Conservation (phyloP, 768 basidiomycete genomes). For the Tulasnella sp. region DNA sequence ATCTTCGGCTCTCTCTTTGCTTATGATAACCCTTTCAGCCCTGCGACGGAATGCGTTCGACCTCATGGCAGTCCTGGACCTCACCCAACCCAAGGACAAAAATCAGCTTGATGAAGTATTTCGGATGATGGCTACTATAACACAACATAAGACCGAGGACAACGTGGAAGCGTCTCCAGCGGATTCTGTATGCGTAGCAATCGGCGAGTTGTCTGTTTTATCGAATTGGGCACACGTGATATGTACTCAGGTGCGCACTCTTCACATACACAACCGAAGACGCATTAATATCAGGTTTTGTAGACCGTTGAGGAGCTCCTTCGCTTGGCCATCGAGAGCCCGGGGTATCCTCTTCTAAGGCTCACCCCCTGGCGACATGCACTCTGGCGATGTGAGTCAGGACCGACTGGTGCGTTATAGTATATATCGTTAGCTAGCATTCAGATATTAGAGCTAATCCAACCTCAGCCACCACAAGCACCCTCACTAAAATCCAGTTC, state of each 20-base stretch:
- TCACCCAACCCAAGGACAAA: no score
- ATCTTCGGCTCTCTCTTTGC: background rate
- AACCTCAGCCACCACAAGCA: no score
- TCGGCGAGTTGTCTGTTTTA: no score
- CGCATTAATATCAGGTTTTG: background rate
- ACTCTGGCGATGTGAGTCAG: constrained; percentile 38
- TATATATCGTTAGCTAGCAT: background rate
- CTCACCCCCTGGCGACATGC: constrained; percentile 46
- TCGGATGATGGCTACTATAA: no score
- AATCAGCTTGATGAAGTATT: no score
- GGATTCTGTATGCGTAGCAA: no score
- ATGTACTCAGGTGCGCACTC: no score
- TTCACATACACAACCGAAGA: background rate
- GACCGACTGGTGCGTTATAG: no score
- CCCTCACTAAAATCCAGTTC: no score
- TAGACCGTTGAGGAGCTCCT: constrained; percentile 31
- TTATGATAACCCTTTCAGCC: background rate
- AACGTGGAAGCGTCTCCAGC: no score
- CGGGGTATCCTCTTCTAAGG: constrained; percentile 32
- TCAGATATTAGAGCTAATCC: background rate
- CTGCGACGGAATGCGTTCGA: background rate
- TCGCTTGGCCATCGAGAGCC: constrained; percentile 29
- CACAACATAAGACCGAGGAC: no score
- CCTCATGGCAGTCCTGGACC: background rate
- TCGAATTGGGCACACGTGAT: no score